Conservation (phyloP, 371 early-diverging fungal genomes). For the Mucor racemosus region DNA sequence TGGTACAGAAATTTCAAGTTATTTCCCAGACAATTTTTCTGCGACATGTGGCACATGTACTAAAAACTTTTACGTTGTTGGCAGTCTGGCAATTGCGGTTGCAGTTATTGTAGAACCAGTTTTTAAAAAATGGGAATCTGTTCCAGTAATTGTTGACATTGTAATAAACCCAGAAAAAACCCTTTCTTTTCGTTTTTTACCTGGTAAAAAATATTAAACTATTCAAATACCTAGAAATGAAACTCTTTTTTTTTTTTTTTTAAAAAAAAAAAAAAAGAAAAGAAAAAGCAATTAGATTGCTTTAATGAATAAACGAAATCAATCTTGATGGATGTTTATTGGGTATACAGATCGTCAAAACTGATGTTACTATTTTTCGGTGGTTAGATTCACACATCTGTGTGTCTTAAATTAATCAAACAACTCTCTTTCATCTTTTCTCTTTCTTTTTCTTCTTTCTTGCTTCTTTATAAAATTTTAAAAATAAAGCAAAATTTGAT, state of each 20-base stretch:
- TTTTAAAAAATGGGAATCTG: constrained; percentile 5
- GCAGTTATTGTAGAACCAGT: not conserved
- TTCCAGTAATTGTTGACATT: not conserved
- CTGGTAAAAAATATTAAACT: not conserved
- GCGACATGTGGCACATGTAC: not conserved
- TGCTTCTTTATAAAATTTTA: not conserved
- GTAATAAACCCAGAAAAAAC: not conserved
- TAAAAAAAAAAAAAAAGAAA: too few species aligned
- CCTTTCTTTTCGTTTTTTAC: not conserved
- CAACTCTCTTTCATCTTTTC: not conserved
- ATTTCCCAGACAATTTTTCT: constrained; percentile 2
- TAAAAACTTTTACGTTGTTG: not conserved
- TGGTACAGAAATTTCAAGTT: not conserved
- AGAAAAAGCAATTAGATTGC: not conserved
- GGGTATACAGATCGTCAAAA: constrained; percentile 5
- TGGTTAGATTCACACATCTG: not conserved
- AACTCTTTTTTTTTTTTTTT: too few species aligned
- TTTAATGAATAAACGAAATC: not conserved
- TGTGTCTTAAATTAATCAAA: constrained; percentile 5
- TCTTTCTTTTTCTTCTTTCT: not conserved
- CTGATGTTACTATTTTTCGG: not conserved
- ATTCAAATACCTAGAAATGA: too few species aligned
- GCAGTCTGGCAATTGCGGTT: not conserved
- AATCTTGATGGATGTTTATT: not conserved
- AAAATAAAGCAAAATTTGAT: not conserved